A percentile compares a stretch with the other conserved stretches of the same genome.
Conservation (phyloP, 164 flowering plant species). For the Buxus sempervirens region DNA sequence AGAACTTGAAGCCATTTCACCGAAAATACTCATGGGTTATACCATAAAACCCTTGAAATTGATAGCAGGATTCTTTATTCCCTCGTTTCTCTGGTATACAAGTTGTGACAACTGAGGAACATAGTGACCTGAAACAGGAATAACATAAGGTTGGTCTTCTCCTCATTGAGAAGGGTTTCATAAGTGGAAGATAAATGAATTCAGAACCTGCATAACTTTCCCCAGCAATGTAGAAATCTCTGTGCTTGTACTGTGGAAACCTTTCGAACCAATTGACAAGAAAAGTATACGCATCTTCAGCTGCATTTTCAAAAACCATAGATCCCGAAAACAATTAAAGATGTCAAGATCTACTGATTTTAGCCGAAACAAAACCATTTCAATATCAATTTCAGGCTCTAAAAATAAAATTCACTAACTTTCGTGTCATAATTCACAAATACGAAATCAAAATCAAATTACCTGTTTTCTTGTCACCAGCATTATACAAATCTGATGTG, state of each 20-base stretch:
- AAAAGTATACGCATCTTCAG: conserved; percentile 89
- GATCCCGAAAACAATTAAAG: conserved; percentile 18
- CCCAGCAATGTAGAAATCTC: conserved; percentile 92
- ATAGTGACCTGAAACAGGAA: conserved; percentile 74
- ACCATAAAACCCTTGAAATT: conserved; percentile 95
- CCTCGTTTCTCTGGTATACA: conserved; percentile 63
- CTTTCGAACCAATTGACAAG: conserved; percentile 87
- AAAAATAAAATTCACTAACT: not conserved
- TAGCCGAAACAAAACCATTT: not conserved
- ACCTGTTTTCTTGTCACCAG: conserved; percentile 92
- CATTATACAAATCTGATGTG: conserved; percentile 66
- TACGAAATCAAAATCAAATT: not conserved
- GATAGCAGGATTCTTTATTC: conserved; percentile 55
- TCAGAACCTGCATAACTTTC: conserved; percentile 93
- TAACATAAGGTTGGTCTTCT: not conserved
- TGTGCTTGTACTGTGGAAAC: conserved; percentile 90
- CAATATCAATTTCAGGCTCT: not conserved
- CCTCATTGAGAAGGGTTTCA: not conserved
- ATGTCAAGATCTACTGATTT: not conserved
- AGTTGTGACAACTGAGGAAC: conserved; percentile 90
- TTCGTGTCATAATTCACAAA: not conserved
- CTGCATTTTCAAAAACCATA: conserved; percentile 42
- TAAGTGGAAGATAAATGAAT: not conserved
- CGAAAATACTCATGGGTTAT: conserved; percentile 16
- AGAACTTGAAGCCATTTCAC: not conserved